Evolutionary conservation across 495 filamentous ascomycete species (phyloP).

Genomic region (Cetradonia linearis): DNA sequence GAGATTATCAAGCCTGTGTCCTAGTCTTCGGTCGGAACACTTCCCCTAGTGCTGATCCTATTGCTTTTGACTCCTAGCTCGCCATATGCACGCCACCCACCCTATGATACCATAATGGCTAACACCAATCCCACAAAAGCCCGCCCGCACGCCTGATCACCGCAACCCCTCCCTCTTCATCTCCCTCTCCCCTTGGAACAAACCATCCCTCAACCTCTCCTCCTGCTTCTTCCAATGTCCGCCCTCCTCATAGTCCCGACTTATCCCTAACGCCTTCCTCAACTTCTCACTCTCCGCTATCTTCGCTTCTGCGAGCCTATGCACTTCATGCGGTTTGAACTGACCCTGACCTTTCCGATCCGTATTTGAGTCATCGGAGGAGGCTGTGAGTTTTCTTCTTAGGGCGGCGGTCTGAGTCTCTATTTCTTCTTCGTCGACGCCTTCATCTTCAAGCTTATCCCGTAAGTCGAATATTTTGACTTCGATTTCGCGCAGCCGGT

Average conservation of each 20-base stretch:
- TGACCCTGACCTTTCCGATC: constrained; percentile 37
- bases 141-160: not conserved
- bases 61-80: no score
- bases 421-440: constrained; percentile 71
- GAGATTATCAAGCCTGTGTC: no score
- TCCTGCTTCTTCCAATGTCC: constrained; percentile 62
- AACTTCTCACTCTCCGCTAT: constrained; percentile 89
- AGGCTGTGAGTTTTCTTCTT: constrained; percentile 50
- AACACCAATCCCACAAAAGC: not conserved
- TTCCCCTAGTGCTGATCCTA: no score
- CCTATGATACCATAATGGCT: not conserved
- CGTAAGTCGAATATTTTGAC: constrained; percentile 84
- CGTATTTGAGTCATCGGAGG: constrained; percentile 27
- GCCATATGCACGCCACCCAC: not conserved
- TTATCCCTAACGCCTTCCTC: constrained; percentile 78
- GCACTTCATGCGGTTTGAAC: constrained; percentile 86
- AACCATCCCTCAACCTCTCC: constrained; percentile 54
- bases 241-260: constrained; percentile 79
- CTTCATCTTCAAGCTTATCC: constrained; percentile 84
- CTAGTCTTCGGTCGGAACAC: no score
- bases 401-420: constrained; percentile 54
- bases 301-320: constrained; percentile 93
- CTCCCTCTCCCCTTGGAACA: constrained; percentile 36
- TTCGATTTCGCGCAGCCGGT: constrained; percentile 77
- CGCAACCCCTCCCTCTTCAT: not conserved